Base-by-base conservation (phyloP, 148 eudicot species). In the Dysphania ambrosioides region DNA sequence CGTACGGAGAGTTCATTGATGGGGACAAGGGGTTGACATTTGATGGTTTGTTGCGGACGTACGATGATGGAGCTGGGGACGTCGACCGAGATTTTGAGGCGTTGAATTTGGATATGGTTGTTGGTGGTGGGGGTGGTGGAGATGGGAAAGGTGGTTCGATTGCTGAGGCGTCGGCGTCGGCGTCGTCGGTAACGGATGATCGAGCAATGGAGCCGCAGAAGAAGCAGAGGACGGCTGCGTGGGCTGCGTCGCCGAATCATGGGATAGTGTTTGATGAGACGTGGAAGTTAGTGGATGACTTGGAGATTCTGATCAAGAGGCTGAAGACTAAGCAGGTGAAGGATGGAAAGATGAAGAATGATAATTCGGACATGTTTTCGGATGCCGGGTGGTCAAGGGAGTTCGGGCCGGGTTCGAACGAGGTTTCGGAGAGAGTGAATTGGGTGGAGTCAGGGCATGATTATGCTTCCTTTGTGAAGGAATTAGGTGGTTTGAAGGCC, bases 11-110 rank as follows among this genome's bases (percentile, higher is more conserved):
- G 11, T 95, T 87, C 76, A 92, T 95, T 35, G 90, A 89, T 56
- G 88, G 84, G 4, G 92, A 84, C 3, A 85, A 83, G 42, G 98
- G 99, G 11, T 88, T 95, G 59, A 90, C 96, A 2, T 85, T 71
- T 31, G 94, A 92, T 24, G 99, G 99, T 13, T 85, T 95, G 5
- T 66, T 95, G 29, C 87, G 99, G 5, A 95, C 99, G 8, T 95
- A 95, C 72, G 97, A 95, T 68, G 99, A 95, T 57, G 99, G 99
- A 8, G 99, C 99, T 2, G 99, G 99, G 13, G 99, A 95, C 68
- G 99, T 95, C 8, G 99, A 95, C 60, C 92, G 99, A 1, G 99
- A 95, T 74, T 95, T 92, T 44, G 96, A 90, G 4, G 99, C 99
- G 8, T 79, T 95, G 0, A 90, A 86, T 55, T 82, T 95, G 7